These are phyloP conservation scores for Elsinoe necatrix DNA, from an alignment of 2,329 filamentous ascomycete genomes.

Conservation along the genomic window DNA sequence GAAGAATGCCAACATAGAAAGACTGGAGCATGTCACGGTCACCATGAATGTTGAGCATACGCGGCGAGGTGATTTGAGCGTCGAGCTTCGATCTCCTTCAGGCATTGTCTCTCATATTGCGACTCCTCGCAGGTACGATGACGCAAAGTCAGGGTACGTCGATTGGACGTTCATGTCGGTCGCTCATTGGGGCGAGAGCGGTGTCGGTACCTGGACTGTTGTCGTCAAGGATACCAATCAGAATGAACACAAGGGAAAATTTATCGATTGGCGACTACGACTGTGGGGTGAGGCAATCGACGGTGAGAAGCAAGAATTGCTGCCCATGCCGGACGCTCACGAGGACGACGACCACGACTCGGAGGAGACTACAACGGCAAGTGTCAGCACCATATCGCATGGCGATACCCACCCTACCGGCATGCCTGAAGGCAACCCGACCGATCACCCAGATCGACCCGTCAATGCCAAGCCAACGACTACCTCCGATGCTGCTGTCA, in stretches of 20 bases:
- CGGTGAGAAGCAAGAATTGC: conserved; percentile 57
- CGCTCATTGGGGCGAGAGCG: conserved; percentile 88
- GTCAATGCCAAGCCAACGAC: conserved; percentile 50
- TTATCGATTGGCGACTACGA: conserved; percentile 87
- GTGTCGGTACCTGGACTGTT: conserved; percentile 82
- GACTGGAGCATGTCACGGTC: conserved; percentile 88
- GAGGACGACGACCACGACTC: conserved; percentile 76
- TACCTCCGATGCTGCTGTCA: conserved; percentile 21
- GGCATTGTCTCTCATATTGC: conserved; percentile 79
- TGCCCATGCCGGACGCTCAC: conserved; percentile 73
- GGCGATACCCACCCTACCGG: conserved; percentile 41
- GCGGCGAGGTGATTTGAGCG: conserved; percentile 81
- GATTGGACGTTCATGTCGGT: conserved; percentile 99
- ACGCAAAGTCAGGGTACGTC: conserved; percentile 60
- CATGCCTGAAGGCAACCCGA: conserved; percentile 34
- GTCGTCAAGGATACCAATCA: conserved; percentile 75
- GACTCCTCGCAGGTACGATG: conserved; percentile 62
- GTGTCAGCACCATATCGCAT: conserved; percentile 53
- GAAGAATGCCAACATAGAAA: conserved; percentile 70
- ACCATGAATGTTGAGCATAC: conserved; percentile 94
- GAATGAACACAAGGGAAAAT: conserved; percentile 68
- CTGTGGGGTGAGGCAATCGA: conserved; percentile 89
- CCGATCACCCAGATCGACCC: conserved; percentile 44
- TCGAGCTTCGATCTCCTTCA: conserved; percentile 77
- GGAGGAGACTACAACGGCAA: conserved; percentile 44